Evolutionary conservation across 2,329 filamentous ascomycete species (phyloP), one percentile per base, ranked within the genome.

Genomic region (Fragosphaeria purpurea): DNA sequence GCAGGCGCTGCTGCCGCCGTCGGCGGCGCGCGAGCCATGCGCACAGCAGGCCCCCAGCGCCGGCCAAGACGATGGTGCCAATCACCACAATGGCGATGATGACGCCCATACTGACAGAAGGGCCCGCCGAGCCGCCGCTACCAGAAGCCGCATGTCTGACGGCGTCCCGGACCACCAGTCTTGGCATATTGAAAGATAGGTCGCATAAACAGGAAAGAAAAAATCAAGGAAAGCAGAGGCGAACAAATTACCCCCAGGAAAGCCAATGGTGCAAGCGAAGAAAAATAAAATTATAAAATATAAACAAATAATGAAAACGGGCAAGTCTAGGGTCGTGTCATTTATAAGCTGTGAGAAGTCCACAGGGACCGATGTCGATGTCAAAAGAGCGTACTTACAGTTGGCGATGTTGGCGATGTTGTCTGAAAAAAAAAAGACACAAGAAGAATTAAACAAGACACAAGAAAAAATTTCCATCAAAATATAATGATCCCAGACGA

Each of bases 61-160:
- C 61, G 58, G 74, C 73, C 11, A 77, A 52, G 6, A 75, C 48
- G 2, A 72, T 57, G 12, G 71, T 70, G n/a, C 73, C 73, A 35
- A 68, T 68, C 32, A 80, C 55, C 10, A 70, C 69, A 49, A 79
- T 71, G 49, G 67, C 67, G 37, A 77, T 58, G 50, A 70, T 60
- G 22, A 58, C 61, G 22, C 65, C 64, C n/a, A 61, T 59, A 4
- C 63, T 63, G 38, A 67, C 32, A 5, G 42, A 42, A 3, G 50
- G 38, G 48, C 53, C 49, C 30, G 41, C 6, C 6, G 35, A 7
- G 11, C 35, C 35, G 7, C 35, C 22, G 32, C 43, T 13, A 33
- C 47, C 33, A 30, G 44, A 31, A 4, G 48, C 43, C 2, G 13
- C 49, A 34, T 40, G 34, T 7, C 11, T 35, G 12, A 41, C 9